phyloP scores from a whole-genome alignment of 2,329 filamentous ascomycete genomes.

The Nothophaeocryptopus gaeumannii region DNA sequence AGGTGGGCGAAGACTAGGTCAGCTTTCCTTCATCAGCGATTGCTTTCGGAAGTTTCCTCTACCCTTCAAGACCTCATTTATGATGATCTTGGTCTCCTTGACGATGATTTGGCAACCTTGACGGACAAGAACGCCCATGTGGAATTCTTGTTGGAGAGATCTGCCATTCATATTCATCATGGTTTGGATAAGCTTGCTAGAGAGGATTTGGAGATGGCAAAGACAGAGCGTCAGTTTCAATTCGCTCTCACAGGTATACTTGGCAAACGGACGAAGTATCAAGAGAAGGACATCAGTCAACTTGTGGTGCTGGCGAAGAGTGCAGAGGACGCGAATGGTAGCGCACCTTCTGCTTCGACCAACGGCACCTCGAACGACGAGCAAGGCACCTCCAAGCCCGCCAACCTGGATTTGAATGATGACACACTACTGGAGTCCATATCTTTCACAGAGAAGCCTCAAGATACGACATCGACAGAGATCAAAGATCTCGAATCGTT shows the following conservation, averaged over 20 bases:
- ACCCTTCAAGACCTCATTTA: slow-evolving; percentile 61
- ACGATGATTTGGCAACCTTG: slow-evolving; percentile 39
- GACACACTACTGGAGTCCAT: slow-evolving; percentile 90
- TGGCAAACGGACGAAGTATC: slow-evolving; percentile 79
- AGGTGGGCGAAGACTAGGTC: slow-evolving; percentile 68
- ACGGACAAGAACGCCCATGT: slow-evolving; percentile 50
- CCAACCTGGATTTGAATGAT: slow-evolving; percentile 77
- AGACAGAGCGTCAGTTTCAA: slow-evolving; percentile 64
- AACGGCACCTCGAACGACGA: slow-evolving; percentile 5
- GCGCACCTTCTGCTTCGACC: background rate
- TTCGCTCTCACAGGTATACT: slow-evolving; percentile 83
- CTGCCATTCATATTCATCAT: slow-evolving; percentile 79
- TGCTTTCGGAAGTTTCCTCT: slow-evolving; percentile 62
- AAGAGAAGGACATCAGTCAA: slow-evolving; percentile 78
- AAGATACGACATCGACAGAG: slow-evolving; percentile 33
- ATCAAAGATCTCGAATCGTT: slow-evolving; percentile 52
- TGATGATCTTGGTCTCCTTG: slow-evolving; percentile 56
- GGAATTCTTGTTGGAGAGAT: slow-evolving; percentile 75
- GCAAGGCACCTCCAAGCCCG: slow-evolving; percentile 19
- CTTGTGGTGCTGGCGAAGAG: slow-evolving; percentile 88
- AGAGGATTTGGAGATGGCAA: slow-evolving; percentile 67
- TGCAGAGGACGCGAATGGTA: slow-evolving; percentile 29
- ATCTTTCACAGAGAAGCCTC: slow-evolving; percentile 63
- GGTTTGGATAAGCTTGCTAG: slow-evolving; percentile 74
- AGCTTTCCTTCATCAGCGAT: slow-evolving; percentile 68